Conservation (phyloP, 768 basidiomycete genomes). For the Multifurca ochricompacta region DNA sequence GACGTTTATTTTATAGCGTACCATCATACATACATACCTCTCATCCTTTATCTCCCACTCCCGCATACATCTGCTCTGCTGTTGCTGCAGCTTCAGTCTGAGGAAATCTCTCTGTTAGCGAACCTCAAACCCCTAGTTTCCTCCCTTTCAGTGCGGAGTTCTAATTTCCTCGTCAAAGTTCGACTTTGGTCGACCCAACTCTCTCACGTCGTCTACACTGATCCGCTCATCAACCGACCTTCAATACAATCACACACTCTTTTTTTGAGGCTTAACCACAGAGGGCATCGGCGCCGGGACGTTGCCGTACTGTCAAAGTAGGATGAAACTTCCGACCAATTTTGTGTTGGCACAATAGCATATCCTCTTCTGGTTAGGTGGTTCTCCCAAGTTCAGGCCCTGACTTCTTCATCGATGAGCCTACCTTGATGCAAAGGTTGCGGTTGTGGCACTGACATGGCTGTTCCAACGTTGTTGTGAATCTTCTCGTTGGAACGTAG, state of each 20-base stretch:
- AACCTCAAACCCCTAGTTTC: not conserved
- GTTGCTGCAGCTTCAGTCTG: not conserved
- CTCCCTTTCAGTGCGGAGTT: not conserved
- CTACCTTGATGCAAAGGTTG: too few species aligned
- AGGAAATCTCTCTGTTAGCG: too few species aligned
- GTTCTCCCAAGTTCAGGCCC: not conserved
- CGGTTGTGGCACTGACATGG: too few species aligned
- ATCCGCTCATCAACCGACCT: not conserved
- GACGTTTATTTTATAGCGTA: not conserved
- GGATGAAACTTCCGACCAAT: constrained; percentile 5
- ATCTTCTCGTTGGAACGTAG: too few species aligned
- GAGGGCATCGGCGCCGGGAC: not conserved
- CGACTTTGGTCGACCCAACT: not conserved
- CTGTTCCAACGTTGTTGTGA: too few species aligned
- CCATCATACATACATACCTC: not conserved
- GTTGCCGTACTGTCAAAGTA: not conserved
- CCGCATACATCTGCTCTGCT: not conserved
- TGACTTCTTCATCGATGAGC: not conserved
- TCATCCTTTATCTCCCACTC: not conserved
- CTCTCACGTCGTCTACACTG: not conserved
- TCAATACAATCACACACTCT: too few species aligned
- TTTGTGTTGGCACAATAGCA: not conserved
- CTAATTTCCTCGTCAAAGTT: not conserved
- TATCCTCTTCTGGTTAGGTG: constrained; percentile 1
- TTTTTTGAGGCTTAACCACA: not conserved